Evolutionary conservation across 768 basidiomycete genomes (phyloP).

Genomic region (Collybia sp.): DNA sequence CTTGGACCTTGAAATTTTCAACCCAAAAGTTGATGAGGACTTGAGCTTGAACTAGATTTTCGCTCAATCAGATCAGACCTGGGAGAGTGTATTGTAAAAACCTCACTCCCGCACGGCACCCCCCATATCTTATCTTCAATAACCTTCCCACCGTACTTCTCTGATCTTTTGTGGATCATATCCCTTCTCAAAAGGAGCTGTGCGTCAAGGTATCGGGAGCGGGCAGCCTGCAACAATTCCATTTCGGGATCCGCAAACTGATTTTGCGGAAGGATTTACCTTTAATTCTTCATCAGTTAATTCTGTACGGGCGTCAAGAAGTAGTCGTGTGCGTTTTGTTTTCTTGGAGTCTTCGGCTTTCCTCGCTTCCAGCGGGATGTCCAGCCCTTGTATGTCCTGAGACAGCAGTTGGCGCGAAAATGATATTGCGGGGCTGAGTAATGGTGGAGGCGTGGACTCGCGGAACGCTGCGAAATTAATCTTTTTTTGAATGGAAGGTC

Average conservation of each 20-base stretch:
- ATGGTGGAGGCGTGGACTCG: constrained; percentile 3
- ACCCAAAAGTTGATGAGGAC: constrained; percentile 73
- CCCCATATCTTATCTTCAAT: constrained; percentile 66
- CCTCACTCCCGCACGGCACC: constrained; percentile 59
- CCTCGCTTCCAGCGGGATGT: constrained; percentile 18
- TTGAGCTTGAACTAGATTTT: constrained; percentile 52
- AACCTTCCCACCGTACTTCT: constrained; percentile 48
- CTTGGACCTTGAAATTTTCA: constrained; percentile 64
- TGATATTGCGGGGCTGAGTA: constrained; percentile 26
- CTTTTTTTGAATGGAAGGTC: no score
- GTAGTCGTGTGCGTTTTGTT: constrained; percentile 47
- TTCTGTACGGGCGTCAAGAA: constrained; percentile 73
- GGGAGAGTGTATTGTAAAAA: not conserved
- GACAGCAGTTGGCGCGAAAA: constrained; percentile 36
- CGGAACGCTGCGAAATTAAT: no score
- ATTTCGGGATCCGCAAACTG: constrained; percentile 1
- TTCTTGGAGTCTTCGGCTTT: constrained; percentile 15
- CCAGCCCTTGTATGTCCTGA: constrained; percentile 28
- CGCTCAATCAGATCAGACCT: not conserved
- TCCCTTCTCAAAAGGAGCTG: constrained; percentile 53
- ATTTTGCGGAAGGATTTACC: constrained; percentile 27
- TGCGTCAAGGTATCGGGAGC: constrained; percentile 61
- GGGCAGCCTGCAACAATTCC: constrained; percentile 39
- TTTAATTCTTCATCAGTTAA: constrained; percentile 80
- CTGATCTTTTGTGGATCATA: constrained; percentile 44